Conservation (phyloP, 306 rosid species). For the Pueraria montana region DNA sequence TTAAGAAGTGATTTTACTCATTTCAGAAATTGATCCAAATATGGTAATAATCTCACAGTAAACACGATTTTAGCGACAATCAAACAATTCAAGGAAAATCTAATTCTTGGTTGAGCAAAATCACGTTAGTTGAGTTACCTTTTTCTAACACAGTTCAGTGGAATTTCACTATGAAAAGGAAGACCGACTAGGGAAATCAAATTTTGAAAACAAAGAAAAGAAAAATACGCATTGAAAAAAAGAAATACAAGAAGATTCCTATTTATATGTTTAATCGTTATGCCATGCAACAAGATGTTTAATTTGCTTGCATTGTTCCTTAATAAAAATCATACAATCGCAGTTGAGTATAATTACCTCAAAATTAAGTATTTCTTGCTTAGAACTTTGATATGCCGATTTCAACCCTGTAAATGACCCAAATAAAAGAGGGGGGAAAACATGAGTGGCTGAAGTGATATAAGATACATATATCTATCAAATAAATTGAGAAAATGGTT, state of each 20-base stretch:
- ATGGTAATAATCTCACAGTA: background rate
- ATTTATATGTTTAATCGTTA: background rate
- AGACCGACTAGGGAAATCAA: background rate
- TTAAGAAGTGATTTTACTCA: background rate
- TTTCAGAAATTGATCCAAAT: background rate
- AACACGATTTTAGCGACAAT: background rate
- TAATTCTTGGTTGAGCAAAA: background rate
- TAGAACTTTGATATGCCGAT: background rate
- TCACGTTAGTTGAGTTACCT: background rate
- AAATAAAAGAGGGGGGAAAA: background rate
- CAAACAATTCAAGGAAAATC: background rate
- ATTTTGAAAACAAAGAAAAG: no score
- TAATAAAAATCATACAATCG: background rate
- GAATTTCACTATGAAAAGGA: background rate
- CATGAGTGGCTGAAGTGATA: background rate
- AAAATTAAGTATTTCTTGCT: background rate
- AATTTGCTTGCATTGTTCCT: background rate
- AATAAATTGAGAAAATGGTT: no score
- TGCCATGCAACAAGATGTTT: background rate
- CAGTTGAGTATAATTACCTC: slow-evolving; percentile 40
- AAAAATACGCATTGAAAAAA: no score
- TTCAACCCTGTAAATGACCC: slow-evolving; percentile 4
- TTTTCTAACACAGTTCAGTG: background rate
- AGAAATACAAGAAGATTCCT: no score
- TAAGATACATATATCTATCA: no score